A percentile compares a stretch with the other conserved stretches of the same genome.
phyloP scores from a whole-genome alignment of 1,284 basidiomycete genomes.

The Sphagnurus paluster region DNA sequence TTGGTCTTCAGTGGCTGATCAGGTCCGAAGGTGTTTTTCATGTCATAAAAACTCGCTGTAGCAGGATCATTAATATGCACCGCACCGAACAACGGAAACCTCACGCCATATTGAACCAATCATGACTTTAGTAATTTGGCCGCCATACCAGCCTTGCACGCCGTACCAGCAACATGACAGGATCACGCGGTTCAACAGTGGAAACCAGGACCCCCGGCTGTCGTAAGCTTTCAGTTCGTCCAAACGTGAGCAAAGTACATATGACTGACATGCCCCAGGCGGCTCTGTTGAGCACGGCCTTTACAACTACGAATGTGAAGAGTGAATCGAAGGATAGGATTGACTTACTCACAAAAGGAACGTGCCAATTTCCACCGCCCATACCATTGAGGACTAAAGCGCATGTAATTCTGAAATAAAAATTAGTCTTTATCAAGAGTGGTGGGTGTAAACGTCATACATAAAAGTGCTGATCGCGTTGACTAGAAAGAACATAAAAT shows the following conservation, averaged over 20 bases:
- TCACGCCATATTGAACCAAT: conserved; percentile 34
- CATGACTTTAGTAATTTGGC: conserved; percentile 34
- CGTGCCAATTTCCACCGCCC: conserved; percentile 12
- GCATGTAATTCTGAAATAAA: conserved; percentile 4
- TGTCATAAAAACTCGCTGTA: conserved; percentile 31
- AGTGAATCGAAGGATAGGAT: not conserved
- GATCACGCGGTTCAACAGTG: conserved; percentile 9
- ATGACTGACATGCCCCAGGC: conserved; percentile 12
- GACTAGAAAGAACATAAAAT: not conserved
- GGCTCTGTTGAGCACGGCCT: conserved; percentile 11
- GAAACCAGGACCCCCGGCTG: conserved; percentile 13
- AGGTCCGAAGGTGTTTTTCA: conserved; percentile 31
- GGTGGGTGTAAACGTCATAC: not conserved
- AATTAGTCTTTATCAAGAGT: not conserved
- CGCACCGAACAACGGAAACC: conserved; percentile 9
- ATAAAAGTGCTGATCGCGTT: conserved; percentile 11
- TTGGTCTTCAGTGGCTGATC: conserved; percentile 30
- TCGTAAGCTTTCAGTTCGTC: not conserved
- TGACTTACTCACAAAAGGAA: conserved; percentile 8
- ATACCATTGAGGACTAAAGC: conserved; percentile 10
- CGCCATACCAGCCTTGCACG: conserved; percentile 15
- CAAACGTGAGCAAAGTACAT: not conserved
- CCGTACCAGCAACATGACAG: conserved; percentile 14
- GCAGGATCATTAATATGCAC: not conserved
- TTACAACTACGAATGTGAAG: not conserved